A percentile compares a stretch with the other conserved stretches of the same genome.
Conservation (phyloP, 345 rosid genomes). For the Acer negundo region DNA sequence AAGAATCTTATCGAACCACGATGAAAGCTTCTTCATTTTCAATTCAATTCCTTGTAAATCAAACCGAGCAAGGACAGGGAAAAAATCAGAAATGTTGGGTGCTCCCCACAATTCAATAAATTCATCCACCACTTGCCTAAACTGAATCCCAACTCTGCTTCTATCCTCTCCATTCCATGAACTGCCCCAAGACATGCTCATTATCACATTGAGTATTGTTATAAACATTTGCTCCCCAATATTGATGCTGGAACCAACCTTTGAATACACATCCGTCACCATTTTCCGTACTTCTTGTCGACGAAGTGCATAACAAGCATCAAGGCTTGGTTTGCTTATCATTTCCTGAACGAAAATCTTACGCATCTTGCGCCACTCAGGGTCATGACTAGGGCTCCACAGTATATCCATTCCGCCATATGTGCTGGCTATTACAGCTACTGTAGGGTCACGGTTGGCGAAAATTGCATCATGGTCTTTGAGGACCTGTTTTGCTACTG, state of each 20-base stretch:
- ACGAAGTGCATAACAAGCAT: slow-evolving; percentile 35
- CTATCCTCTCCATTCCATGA: slow-evolving; percentile 42
- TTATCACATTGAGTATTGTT: slow-evolving; percentile 40
- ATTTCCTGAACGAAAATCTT: slow-evolving; percentile 29
- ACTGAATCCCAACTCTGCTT: slow-evolving; percentile 32
- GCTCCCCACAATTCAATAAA: slow-evolving; percentile 35
- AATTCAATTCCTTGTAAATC: no score
- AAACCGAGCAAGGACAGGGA: no score
- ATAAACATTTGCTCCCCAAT: slow-evolving; percentile 39
- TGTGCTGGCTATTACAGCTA: no score
- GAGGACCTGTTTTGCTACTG: no score
- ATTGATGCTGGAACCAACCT: slow-evolving; percentile 33
- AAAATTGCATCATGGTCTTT: no score
- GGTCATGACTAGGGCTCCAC: no score
- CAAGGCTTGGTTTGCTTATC: slow-evolving; percentile 35
- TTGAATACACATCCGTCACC: slow-evolving; percentile 18
- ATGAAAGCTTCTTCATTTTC: no score
- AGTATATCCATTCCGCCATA: no score
- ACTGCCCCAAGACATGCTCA: slow-evolving; percentile 54
- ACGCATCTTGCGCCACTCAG: no score
- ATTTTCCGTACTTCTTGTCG: slow-evolving; percentile 27
- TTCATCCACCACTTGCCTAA: slow-evolving; percentile 30
- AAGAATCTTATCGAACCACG: no score
- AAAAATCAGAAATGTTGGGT: no score
- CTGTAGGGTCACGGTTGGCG: no score